These are phyloP conservation scores for Podospora fimiseda DNA, from an alignment of 495 filamentous ascomycete species.

Conservation along the genomic window DNA sequence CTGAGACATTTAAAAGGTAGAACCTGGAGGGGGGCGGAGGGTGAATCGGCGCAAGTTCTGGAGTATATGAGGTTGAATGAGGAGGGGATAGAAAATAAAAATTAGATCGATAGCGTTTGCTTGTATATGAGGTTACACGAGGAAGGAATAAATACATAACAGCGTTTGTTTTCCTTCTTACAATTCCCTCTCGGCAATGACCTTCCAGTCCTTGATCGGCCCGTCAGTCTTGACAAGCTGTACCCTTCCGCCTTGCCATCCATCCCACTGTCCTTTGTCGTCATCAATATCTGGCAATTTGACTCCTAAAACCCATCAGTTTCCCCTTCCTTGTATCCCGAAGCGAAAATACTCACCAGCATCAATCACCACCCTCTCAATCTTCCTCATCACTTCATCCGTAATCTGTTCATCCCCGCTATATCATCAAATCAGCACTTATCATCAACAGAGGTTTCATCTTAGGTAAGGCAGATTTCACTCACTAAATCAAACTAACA, in stretches of 20 bases:
- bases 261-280: conserved; percentile 3
- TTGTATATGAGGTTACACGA: conserved; percentile 22
- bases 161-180: background rate
- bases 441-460: conserved; percentile 5
- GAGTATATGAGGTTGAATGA: conserved; percentile 23
- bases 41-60: conserved; percentile 18
- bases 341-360: conserved; percentile 5
- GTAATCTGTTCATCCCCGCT: conserved; percentile 22
- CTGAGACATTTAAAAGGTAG: conserved; percentile 39
- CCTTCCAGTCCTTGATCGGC: conserved; percentile 25
- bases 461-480: background rate
- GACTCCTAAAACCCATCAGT: background rate
- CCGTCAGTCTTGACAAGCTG: conserved; percentile 28
- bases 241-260: conserved; percentile 28
- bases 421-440: conserved; percentile 14
- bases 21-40: conserved; percentile 36
- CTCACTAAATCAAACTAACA: conserved; percentile 31
- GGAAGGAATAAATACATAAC: background rate
- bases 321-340: background rate
- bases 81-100: background rate
- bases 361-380: conserved; percentile 17
- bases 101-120: background rate
- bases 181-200: conserved; percentile 22
- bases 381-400: conserved; percentile 12
- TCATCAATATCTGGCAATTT: conserved; percentile 7